Percentiles rank a stretch among this genome's conserved stretches.
Conservation (phyloP, 768 basidiomycete species). For the Rhizopogon vinicolor region DNA sequence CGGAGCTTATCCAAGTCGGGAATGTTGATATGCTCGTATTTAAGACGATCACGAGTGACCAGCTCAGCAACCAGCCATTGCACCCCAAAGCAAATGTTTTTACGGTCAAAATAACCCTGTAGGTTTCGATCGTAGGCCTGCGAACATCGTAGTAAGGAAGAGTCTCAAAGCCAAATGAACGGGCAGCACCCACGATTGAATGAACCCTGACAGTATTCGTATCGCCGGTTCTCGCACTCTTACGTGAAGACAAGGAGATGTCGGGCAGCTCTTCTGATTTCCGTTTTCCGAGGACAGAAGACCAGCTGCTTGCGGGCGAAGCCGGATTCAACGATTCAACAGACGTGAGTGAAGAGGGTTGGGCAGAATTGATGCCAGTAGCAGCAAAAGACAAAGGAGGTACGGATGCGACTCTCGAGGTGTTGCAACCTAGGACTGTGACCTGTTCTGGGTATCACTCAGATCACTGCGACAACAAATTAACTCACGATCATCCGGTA, state of each 20-base stretch:
- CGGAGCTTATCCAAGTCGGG: conserved; percentile 22
- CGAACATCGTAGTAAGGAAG: not conserved
- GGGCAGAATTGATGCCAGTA: too few relatives aligned
- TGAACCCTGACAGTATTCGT: not conserved
- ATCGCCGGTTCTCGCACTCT: not conserved
- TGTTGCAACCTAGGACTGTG: not conserved
- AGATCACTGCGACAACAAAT: not conserved
- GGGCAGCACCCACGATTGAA: not conserved
- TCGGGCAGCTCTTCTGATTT: not conserved
- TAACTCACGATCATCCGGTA: conserved; percentile 5
- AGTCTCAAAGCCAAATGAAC: not conserved
- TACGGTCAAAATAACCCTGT: conserved; percentile 19
- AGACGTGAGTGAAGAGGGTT: not conserved
- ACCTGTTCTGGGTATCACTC: not conserved
- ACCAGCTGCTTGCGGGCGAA: conserved; percentile 4
- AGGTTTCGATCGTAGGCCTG: conserved; percentile 10
- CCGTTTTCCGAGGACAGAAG: conserved; percentile 9
- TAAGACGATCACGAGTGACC: conserved; percentile 24
- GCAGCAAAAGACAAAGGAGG: not conserved
- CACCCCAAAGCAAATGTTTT: conserved; percentile 37
- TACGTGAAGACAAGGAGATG: not conserved
- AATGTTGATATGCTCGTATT: conserved; percentile 28
- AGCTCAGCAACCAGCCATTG: conserved; percentile 52
- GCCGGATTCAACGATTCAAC: not conserved
- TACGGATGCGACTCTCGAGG: not conserved